phyloP scores from a whole-genome alignment of 371 early-diverging fungal species.

The Mortierella sp. region DNA sequence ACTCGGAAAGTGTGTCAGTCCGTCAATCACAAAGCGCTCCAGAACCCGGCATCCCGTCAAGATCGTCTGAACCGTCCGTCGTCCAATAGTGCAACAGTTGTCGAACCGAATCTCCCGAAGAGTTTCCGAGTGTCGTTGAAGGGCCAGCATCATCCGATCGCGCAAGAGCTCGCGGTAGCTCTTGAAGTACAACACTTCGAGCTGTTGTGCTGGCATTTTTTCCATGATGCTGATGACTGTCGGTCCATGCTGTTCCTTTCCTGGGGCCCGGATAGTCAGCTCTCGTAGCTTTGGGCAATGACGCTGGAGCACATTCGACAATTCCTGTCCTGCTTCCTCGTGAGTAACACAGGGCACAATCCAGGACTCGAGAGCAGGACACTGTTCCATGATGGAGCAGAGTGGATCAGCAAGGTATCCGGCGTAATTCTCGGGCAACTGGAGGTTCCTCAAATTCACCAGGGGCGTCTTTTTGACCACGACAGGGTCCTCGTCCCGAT shows the following conservation, averaged over 20 bases:
- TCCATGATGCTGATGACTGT: conserved; percentile 6
- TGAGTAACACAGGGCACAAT: not conserved
- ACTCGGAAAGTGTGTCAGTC: not conserved
- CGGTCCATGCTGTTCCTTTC: not conserved
- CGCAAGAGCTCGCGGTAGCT: conserved; percentile 1
- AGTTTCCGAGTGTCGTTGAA: not conserved
- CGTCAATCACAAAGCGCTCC: not conserved
- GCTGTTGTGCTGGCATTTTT: not conserved
- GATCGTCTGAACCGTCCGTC: not conserved
- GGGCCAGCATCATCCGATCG: not conserved
- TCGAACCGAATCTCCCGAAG: not conserved
- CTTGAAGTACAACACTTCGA: not conserved
- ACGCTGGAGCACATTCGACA: not conserved
- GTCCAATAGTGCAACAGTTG: not conserved
- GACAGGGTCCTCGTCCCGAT: conserved; percentile 1
- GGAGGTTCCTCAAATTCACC: not conserved
- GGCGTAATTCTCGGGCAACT: not conserved
- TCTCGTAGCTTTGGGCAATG: not conserved
- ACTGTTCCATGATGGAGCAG: not conserved
- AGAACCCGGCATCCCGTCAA: not conserved
- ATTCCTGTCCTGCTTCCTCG: not conserved
- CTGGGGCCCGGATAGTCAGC: not conserved
- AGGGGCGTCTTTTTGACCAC: not conserved
- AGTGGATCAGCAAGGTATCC: not conserved
- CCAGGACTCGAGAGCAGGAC: not conserved